phyloP scores from a whole-genome alignment of 2,329 filamentous ascomycete species.

The Penicillium sp. region DNA sequence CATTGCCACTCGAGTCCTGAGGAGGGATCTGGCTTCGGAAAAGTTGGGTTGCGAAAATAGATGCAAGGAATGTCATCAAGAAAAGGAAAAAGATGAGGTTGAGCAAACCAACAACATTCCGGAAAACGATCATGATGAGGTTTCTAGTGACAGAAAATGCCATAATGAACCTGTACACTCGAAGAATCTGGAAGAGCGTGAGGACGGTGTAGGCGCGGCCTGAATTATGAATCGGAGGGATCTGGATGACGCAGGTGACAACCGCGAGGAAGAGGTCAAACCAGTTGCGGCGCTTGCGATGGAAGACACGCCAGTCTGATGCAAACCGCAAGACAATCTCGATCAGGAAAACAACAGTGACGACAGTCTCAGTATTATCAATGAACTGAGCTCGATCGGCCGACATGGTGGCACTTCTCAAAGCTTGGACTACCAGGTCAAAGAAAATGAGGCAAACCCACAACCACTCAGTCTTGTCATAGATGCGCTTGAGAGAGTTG shows the following conservation, averaged over 20 bases:
- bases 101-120: conserved; percentile 86
- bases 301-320: conserved; percentile 79
- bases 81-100: conserved; percentile 98
- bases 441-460: conserved; percentile 82
- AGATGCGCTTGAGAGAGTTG: conserved; percentile 66
- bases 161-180: conserved; percentile 88
- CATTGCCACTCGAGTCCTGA: conserved; percentile 61
- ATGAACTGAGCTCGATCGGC: conserved; percentile 64
- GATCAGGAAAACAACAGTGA: conserved; percentile 75
- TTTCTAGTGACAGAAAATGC: conserved; percentile 84
- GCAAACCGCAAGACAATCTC: conserved; percentile 81
- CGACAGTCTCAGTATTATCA: conserved; percentile 67
- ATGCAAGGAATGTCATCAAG: conserved; percentile 87
- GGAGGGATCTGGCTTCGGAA: conserved; percentile 82
- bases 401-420: conserved; percentile 76
- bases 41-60: conserved; percentile 90
- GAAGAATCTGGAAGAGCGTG: conserved; percentile 87
- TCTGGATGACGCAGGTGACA: conserved; percentile 79
- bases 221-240: conserved; percentile 75
- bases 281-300: conserved; percentile 71
- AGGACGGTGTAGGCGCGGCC: conserved; percentile 80
- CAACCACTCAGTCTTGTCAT: conserved; percentile 70
- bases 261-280: conserved; percentile 79
- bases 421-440: conserved; percentile 75
- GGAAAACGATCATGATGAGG: conserved; percentile 81